Evolutionary conservation across 352 stramenopile species (phyloP).

Genomic region (Phytophthora sansomeana): DNA sequence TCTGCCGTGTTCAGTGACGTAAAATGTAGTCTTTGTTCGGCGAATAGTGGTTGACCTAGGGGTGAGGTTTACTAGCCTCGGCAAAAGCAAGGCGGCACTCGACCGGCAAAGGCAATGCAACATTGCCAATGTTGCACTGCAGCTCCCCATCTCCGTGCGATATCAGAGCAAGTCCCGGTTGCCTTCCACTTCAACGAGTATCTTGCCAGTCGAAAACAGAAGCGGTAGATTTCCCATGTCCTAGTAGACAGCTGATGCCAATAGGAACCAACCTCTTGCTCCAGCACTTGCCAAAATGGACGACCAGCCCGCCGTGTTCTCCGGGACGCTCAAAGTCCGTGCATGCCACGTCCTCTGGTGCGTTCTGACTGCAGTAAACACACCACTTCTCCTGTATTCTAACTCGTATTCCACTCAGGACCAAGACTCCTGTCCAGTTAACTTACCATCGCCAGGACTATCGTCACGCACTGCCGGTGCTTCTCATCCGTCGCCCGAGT

Average conservation of each 20-base stretch:
- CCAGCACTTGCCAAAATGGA: constrained; percentile 31
- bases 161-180: constrained; percentile 29
- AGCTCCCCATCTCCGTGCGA: constrained; percentile 16
- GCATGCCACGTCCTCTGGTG: constrained; percentile 37
- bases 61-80: too few species aligned
- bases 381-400: too few species aligned
- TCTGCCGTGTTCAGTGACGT: constrained; percentile 7
- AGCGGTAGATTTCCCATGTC: constrained; percentile 18
- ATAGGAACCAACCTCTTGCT: constrained; percentile 13
- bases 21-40: background rate
- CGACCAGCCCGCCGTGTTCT: constrained; percentile 31
- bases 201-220: constrained; percentile 27
- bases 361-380: constrained; percentile 9
- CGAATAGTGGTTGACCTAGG: background rate
- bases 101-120: constrained; percentile 4
- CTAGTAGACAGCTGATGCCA: constrained; percentile 4
- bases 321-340: constrained; percentile 41
- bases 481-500: constrained; percentile 34
- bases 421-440: constrained; percentile 39
- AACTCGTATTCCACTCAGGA: constrained; percentile 17
- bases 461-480: constrained; percentile 36
- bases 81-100: constrained; percentile 10
- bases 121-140: too few species aligned
- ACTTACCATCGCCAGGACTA: constrained; percentile 39
- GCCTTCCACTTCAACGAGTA: constrained; percentile 22